Evolutionary conservation across 192 early-diverging fungal genomes (phyloP), one percentile per base, ranked within the genome.

Genomic region (Backusella tarrabulga): DNA sequence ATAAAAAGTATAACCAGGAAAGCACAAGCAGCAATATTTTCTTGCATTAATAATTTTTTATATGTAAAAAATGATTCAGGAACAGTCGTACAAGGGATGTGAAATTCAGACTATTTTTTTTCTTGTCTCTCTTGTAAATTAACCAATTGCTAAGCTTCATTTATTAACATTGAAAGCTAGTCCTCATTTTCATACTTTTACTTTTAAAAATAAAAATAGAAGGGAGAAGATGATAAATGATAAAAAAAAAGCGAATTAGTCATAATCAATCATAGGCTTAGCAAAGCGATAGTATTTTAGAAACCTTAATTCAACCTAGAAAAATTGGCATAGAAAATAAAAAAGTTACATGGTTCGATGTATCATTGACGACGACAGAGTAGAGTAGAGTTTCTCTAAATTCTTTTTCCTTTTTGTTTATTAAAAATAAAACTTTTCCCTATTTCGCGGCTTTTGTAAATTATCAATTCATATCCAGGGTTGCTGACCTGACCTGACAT

Each of bases 21-120:
- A 50, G 6, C 6, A 50, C 15, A 50, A 50, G 1, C 46, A 50
- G 17, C 46, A 50, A 50, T 50, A 50, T 50, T 56, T 32, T 56
- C 56, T 63, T 63, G 56, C 56, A 63, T 63, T 63, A 63, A 63
- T 63, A 11, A 29, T 63, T 63, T 54, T 63, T 2, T 26, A 63
- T 26, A 14, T 63, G 56, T 63, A 63, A 63, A 63, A 63, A 29
- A 63, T 63, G 21, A 63, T 63, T 63, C 56, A 63, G 56, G 56
- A 29, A 63, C 56, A 29, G 23, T 63, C 11, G 21, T 23, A 23
- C 56, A 29, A 29, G 11, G 9, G 26, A 63, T 29, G 26, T 29
- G 56, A 63, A 63, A 63, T 63, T 23, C 56, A 63, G 56, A 63
- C 56, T 63, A 23, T 26, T 29, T 63, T 63, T 63, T 60, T 54